Evolutionary conservation across 495 filamentous ascomycete genomes (phyloP), one percentile per base, ranked within the genome.

Genomic region (Xylaria longipes): DNA sequence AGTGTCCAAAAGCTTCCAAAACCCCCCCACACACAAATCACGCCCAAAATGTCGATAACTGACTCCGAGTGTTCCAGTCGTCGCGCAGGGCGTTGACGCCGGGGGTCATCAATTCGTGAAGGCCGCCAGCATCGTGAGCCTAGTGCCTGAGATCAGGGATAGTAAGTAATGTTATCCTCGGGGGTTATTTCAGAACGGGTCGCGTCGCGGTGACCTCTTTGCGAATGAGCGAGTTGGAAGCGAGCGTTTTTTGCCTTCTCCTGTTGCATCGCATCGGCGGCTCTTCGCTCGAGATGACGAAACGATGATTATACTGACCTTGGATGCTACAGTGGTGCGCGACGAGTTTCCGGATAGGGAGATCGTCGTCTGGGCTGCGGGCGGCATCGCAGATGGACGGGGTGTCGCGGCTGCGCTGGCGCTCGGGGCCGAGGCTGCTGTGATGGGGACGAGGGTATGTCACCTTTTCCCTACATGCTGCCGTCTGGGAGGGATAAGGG

Each of bases 51-150:
- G n/a, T n/a, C n/a, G n/a, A n/a, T n/a, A n/a, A n/a, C n/a, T n/a
- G n/a, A n/a, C n/a, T n/a, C n/a, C n/a, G n/a, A n/a, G n/a, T n/a
- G n/a, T n/a, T n/a, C n/a, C n/a, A n/a, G n/a, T 95, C 11, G 90
- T 94, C 1, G 86, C 91, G 1, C 93, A 96, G 79, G 93, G 93
- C 0, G 73, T 83, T 0, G 93, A 96, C 72, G 89, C 93, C 0
- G 93, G 93, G 0, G 93, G 93, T 0, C 93, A 96, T 76, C 92
- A 92, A 52, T 85, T 88, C 33, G 84, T 77, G 0, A 74, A 76
- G 0, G 89, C 88, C 2, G 84, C 90, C 1, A 87, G 92, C 1
- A 73, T 94, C 58, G 75, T 85, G 29, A 80, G 77, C n/a, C 37
- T 85, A 8, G 78, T 83, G 3, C 78, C 79, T 3, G 82, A 84